Evolutionary conservation across 23 red algal genomes (phyloP), one percentile per base, ranked within the genome.

Genomic region (Cyanidioschyzon merolae): DNA sequence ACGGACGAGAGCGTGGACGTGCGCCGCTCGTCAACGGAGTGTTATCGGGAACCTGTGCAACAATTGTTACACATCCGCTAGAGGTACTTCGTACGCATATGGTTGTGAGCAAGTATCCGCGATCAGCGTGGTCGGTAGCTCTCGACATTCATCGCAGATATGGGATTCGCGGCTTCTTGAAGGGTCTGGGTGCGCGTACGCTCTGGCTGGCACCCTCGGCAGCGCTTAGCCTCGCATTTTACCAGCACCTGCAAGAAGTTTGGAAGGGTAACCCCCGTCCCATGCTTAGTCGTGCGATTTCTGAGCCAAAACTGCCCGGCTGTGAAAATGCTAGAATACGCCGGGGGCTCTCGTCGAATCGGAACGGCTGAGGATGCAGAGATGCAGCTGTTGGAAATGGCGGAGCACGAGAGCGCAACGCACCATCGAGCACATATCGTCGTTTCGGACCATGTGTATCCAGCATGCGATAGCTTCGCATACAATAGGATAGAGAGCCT

Each of bases 161-260:
- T 21, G 78, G 78, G 7, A 17, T 40, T 0, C 3, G 3, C 59
- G 78, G 40, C 1, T 81, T 81, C 24, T 50, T 57, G 34, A 17
- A 58, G 39, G 78, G 78, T 67, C 34, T 81, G 0, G 78, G 34
- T 37, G 39, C 68, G 21, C 54, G 78, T 39, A 40, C 59, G 15
- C 25, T 81, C 37, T 81, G 78, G 78, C 45, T 81, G 2, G 37
- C 68, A 1, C 78, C 78, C 18, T 67, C 78, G 7, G 78, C 78
- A 36, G 59, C 78, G 37, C 39, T 81, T 0, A 81, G 45, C 18
- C 54, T 81, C 37, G 59, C 78, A 37, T 29, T 57, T 36, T 81
- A 81, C 34, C 58, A 81, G 50, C 26, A 68, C 25, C 59, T 81
- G 78, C 57, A 78, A n/a, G 41, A 34, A 54, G 7, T 54, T 21